Conservation (phyloP, 2,329 filamentous ascomycete genomes). For the Penicillium sp. region DNA sequence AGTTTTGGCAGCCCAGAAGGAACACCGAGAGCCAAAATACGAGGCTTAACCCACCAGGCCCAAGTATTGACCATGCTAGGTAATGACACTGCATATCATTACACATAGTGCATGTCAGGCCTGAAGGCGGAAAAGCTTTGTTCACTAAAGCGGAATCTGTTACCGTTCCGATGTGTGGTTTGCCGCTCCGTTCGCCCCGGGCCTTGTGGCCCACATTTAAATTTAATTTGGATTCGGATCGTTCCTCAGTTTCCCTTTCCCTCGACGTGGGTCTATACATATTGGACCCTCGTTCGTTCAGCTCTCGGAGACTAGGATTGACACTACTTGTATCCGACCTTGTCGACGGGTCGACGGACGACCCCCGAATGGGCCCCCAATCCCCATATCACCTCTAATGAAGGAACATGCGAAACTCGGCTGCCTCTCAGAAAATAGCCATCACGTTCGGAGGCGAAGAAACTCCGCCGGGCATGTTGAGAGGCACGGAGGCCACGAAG, state of each 20-base stretch:
- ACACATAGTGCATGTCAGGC: neutral
- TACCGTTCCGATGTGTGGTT: neutral
- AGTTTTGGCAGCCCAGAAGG: neutral
- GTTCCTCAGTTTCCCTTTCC: neutral
- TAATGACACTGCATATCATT: conserved; percentile 1
- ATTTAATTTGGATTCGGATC: neutral
- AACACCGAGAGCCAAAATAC: conserved; percentile 2
- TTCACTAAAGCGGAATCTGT: neutral
- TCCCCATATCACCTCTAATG: too few relatives aligned
- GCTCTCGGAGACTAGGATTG: too few relatives aligned
- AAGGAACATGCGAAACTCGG: too few relatives aligned
- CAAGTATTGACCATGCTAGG: neutral
- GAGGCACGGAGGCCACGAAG: conserved; percentile 52
- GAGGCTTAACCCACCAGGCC: neutral
- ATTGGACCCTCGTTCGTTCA: too few relatives aligned
- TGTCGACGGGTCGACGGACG: neutral
- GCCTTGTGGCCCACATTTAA: neutral
- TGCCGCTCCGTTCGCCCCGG: neutral
- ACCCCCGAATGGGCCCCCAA: too few relatives aligned
- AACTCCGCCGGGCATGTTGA: conserved; percentile 53
- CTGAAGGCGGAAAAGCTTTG: neutral
- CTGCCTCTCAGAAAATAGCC: conserved; percentile 43
- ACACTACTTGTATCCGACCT: neutral
- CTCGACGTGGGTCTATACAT: neutral
- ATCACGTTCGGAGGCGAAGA: conserved; percentile 50